These are phyloP conservation scores for Glaciozyma antarctica DNA, from an alignment of 768 basidiomycete species.

Conservation along the genomic window DNA sequence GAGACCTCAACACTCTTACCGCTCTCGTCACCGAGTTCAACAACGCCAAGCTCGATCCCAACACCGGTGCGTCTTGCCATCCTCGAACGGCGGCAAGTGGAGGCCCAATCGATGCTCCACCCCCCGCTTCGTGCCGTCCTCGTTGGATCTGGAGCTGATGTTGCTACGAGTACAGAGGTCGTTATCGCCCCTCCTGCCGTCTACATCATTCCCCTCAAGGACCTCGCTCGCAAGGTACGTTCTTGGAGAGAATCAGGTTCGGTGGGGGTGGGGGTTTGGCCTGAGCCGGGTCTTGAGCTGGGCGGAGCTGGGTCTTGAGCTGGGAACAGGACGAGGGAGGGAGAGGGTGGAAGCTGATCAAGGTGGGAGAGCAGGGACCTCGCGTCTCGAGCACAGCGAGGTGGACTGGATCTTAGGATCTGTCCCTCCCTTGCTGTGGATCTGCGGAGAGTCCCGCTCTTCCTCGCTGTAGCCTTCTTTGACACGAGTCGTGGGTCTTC, in stretches of 20 bases:
- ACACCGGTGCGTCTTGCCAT: slow-evolving; percentile 60
- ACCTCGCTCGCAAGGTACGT: slow-evolving; percentile 45
- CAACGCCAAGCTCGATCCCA: slow-evolving; percentile 63
- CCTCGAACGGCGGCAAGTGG: slow-evolving; percentile 14
- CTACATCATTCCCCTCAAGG: slow-evolving; percentile 68
- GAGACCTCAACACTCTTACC: slow-evolving; percentile 54
- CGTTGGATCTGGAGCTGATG: slow-evolving; percentile 11
- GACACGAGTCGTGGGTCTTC: too few relatives aligned
- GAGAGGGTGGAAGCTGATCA: too few relatives aligned
- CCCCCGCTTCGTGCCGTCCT: background rate
- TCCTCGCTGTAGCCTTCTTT: too few relatives aligned
- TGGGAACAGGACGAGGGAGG: background rate
- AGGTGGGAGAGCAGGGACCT: too few relatives aligned
- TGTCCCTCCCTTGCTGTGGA: too few relatives aligned
- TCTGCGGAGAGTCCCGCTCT: too few relatives aligned
- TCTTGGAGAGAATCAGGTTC: background rate
- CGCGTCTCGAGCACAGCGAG: too few relatives aligned
- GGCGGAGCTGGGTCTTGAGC: background rate
- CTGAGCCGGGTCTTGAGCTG: background rate
- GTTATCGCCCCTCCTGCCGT: slow-evolving; percentile 84
- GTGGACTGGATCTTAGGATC: too few relatives aligned
- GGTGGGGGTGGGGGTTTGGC: too few relatives aligned
- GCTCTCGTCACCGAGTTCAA: slow-evolving; percentile 64
- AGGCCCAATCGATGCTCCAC: too few relatives aligned
- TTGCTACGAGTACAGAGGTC: slow-evolving; percentile 55